Evolutionary conservation across 78 protist species (phyloP).

Genomic region (Andalucia godoyi): DNA sequence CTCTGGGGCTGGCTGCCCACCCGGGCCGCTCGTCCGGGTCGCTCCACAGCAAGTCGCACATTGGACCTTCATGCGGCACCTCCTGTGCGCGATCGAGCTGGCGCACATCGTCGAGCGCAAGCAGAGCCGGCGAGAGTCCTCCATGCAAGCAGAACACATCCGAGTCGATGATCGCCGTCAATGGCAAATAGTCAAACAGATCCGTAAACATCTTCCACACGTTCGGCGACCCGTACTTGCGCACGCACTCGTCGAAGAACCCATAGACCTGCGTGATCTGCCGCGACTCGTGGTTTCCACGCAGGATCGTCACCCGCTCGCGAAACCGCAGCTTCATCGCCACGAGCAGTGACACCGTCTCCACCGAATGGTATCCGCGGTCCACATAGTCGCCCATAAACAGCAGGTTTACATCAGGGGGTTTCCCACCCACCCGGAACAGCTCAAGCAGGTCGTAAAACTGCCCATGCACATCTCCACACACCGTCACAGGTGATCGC

Average conservation of each 20-base stretch:
- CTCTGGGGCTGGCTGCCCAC: slow-evolving; percentile 15
- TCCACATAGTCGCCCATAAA: slow-evolving; percentile 77
- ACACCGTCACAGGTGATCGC: slow-evolving; percentile 82
- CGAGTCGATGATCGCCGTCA: slow-evolving; percentile 63
- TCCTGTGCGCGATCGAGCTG: slow-evolving; percentile 27
- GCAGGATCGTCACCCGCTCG: slow-evolving; percentile 18
- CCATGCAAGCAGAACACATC: slow-evolving; percentile 34
- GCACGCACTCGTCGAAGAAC: slow-evolving; percentile 85
- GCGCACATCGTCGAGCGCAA: slow-evolving; percentile 25
- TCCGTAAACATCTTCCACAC: slow-evolving; percentile 89
- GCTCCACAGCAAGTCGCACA: slow-evolving; percentile 67
- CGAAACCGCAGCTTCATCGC: slow-evolving; percentile 37
- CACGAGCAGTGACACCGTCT: slow-evolving; percentile 45
- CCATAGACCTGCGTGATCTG: slow-evolving; percentile 53
- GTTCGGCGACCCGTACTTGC: slow-evolving; percentile 90
- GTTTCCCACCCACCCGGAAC: slow-evolving; percentile 29
- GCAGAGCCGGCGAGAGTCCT: slow-evolving; percentile 33
- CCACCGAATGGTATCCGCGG: slow-evolving; percentile 56
- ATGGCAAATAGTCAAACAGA: slow-evolving; percentile 85
- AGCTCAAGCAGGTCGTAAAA: slow-evolving; percentile 34
- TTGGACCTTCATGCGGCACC: slow-evolving; percentile 62
- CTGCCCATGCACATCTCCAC: slow-evolving; percentile 87
- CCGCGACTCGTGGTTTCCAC: slow-evolving; percentile 70
- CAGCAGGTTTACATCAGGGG: slow-evolving; percentile 48
- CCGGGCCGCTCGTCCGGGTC: slow-evolving; percentile 32